phyloP scores from a whole-genome alignment of 371 early-diverging fungal genomes.

The Rhizopus arrhizus region DNA sequence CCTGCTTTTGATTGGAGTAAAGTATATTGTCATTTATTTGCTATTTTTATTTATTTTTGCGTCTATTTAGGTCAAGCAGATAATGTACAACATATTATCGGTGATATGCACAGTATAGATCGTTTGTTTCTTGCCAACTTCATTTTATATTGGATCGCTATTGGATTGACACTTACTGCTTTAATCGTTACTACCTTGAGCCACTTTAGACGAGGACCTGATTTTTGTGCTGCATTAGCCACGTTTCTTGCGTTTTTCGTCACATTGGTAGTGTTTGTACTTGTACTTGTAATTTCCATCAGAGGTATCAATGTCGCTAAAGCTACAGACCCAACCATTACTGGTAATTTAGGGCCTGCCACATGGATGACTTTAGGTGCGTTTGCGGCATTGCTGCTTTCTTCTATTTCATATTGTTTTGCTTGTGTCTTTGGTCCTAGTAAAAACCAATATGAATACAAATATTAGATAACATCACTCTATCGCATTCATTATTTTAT shows the following conservation, averaged over 20 bases:
- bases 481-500: no score
- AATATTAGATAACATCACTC: conserved; percentile 6
- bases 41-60: background rate
- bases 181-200: conserved; percentile 27
- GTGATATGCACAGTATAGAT: conserved; percentile 3
- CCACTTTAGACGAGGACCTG: conserved; percentile 26
- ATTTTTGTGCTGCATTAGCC: conserved; percentile 22
- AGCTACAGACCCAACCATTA: conserved; percentile 18
- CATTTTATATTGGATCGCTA: conserved; percentile 36
- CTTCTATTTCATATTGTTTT: conserved; percentile 28
- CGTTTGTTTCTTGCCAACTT: conserved; percentile 34
- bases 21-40: background rate
- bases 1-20: conserved; percentile 49
- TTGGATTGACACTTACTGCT: conserved; percentile 34
- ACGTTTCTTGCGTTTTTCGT: conserved; percentile 30
- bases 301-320: conserved; percentile 31
- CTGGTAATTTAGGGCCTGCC: conserved; percentile 39
- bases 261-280: conserved; percentile 19
- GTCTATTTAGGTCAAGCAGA: background rate
- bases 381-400: conserved; percentile 26
- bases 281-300: conserved; percentile 25
- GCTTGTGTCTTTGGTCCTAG: conserved; percentile 30
- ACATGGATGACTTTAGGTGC: conserved; percentile 40
- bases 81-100: conserved; percentile 9
- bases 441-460: conserved; percentile 19